phyloP scores from a whole-genome alignment of 78 protist species.

The Dictyostelium purpureum region DNA sequence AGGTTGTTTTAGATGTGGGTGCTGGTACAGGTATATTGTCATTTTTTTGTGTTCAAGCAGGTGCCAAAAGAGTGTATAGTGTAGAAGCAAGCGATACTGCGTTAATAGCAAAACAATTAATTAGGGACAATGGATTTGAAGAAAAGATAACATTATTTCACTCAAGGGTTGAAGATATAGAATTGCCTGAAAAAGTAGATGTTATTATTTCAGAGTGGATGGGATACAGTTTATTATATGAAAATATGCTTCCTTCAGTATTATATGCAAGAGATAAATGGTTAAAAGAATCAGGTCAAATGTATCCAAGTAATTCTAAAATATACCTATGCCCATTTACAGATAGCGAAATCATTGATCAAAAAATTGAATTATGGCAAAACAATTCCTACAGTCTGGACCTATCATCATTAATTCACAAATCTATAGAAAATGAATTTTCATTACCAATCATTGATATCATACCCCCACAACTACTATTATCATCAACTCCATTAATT shows the following conservation, averaged over 20 bases:
- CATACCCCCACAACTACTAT: too few species aligned
- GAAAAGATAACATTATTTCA: conserved; percentile 35
- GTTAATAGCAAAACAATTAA: conserved; percentile 26
- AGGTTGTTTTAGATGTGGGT: conserved; percentile 61
- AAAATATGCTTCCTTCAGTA: conserved; percentile 7
- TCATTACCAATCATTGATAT: too few species aligned
- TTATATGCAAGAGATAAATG: conserved; percentile 17
- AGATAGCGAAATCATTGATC: too few species aligned
- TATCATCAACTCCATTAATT: too few species aligned
- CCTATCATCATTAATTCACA: too few species aligned
- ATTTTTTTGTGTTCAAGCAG: conserved; percentile 34
- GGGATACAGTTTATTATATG: conserved; percentile 82
- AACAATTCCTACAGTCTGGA: too few species aligned
- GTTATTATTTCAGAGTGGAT: conserved; percentile 87
- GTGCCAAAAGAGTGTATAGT: conserved; percentile 75
- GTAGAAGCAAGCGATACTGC: conserved; percentile 89
- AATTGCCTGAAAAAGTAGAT: conserved; percentile 73
- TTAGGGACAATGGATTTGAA: conserved; percentile 35
- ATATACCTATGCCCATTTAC: too few species aligned
- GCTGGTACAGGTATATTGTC: conserved; percentile 43
- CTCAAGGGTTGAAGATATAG: conserved; percentile 59
- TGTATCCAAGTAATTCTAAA: too few species aligned
- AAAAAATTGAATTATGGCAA: too few species aligned
- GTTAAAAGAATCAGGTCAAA: too few species aligned
- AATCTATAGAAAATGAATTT: too few species aligned